These are phyloP conservation scores for Ophiostoma piceae DNA, from an alignment of 2,329 filamentous ascomycete genomes.

Conservation along the genomic window DNA sequence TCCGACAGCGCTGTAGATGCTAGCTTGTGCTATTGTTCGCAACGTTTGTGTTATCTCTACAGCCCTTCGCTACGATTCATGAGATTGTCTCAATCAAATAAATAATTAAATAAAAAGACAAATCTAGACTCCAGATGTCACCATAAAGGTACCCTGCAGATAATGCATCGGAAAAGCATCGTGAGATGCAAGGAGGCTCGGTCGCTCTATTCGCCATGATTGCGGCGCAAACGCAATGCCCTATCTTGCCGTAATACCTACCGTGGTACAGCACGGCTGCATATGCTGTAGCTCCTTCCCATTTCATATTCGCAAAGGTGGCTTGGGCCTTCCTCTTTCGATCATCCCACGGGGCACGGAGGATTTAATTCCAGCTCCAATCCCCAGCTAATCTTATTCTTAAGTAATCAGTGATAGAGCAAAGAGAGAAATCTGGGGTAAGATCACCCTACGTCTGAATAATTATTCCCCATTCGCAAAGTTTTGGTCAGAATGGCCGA, in stretches of 20 bases:
- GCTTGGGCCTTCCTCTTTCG: background rate
- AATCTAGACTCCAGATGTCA: background rate
- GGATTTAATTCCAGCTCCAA: background rate
- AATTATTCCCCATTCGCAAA: background rate
- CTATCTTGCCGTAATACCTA: background rate
- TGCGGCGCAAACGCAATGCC: background rate
- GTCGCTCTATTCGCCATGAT: background rate
- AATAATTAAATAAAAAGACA: background rate
- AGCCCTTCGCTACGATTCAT: background rate
- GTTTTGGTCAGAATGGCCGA: background rate
- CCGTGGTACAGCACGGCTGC: background rate
- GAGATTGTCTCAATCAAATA: background rate
- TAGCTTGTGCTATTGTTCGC: background rate
- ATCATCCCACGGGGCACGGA: background rate
- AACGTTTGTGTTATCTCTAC: background rate
- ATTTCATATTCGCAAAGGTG: background rate
- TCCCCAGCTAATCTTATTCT: background rate
- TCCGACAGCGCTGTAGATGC: background rate
- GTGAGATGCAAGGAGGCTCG: background rate
- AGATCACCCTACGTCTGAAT: background rate
- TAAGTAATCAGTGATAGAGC: background rate
- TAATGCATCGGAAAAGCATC: background rate
- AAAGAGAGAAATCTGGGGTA: background rate
- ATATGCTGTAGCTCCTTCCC: conserved; percentile 3
- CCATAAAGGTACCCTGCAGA: background rate